Conservation (phyloP, 2,329 filamentous ascomycete genomes). For the Alternaria arborescens region DNA sequence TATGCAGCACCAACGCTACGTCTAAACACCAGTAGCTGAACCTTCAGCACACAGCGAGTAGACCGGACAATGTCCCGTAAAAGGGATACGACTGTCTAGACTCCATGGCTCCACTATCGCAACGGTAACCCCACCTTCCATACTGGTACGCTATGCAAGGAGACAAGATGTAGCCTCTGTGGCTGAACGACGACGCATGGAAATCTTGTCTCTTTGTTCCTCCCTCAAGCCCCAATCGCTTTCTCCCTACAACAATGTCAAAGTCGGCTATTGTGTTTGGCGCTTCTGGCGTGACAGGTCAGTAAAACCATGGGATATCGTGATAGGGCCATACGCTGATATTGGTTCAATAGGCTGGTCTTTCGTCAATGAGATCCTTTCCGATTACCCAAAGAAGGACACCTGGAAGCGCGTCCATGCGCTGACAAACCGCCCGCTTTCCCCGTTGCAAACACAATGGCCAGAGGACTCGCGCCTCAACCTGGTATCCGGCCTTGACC, state of each 20-base stretch:
- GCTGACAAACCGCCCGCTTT: slow-evolving; percentile 53
- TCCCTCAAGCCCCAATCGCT: neutral
- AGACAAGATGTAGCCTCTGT: neutral
- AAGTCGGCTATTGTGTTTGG: slow-evolving; percentile 55
- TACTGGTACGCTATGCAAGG: neutral
- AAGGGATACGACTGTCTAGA: neutral
- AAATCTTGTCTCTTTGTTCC: neutral
- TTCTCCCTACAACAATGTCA: slow-evolving; percentile 25
- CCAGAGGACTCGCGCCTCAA: slow-evolving; percentile 52
- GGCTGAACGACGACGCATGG: neutral
- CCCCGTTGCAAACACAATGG: slow-evolving; percentile 45
- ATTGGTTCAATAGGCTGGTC: slow-evolving; percentile 50
- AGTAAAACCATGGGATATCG: neutral
- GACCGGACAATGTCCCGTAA: neutral
- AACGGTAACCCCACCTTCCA: neutral
- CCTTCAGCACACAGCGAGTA: neutral
- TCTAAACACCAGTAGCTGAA: neutral
- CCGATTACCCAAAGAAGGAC: slow-evolving; percentile 48
- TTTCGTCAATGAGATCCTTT: slow-evolving; percentile 51
- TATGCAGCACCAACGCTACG: neutral
- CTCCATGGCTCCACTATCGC: neutral
- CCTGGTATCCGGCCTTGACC: slow-evolving; percentile 55
- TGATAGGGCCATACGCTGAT: neutral
- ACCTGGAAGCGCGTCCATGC: slow-evolving; percentile 52
- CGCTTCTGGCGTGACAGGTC: slow-evolving; percentile 49